Evolutionary conservation across 371 early-diverging fungal species (phyloP), one percentile per base, ranked within the genome.

Genomic region (Mortierella sp.): DNA sequence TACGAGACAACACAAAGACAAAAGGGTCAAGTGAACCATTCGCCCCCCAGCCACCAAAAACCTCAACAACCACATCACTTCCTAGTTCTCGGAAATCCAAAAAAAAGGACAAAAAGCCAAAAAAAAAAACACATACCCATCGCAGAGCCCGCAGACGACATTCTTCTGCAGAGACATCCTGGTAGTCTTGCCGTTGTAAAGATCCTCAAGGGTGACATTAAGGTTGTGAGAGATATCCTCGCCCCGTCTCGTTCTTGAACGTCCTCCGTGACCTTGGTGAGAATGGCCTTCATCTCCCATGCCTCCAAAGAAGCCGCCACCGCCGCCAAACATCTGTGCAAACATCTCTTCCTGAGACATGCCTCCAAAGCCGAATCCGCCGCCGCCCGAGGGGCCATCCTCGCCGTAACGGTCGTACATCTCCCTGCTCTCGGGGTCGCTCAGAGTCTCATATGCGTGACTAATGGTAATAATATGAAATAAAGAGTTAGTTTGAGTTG

Each of bases 381-480:
- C 87, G 65, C 89, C 91, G 29, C 93, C 94, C 24, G 76, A 88
- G 48, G 93, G 89, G 89, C 96, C 97, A 60, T 96, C 97, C 80
- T 97, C 97, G 49, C 98, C 98, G 77, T 94, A 97, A 58, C 91
- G 94, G 88, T 98, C 97, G 72, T 96, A 99, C 68, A 93, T 89
- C 44, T 94, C 94, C 75, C 98, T 92, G 83, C 95, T 94, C 75
- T 98, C 93, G 1, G 95, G 91, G 88, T 98, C 98, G 18, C 96
- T 96, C 24, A 99, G 91, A 35, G 98, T 93, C 78, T 97, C 98
- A 90, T 99, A 99, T 4, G 99, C 99, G 82, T 97, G 96, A 78
- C 90, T 84, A 77, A 79, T 8, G 16, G 14, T 24, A 41, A 18
- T 21, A 21, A 38, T 27, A 75, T 21, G n/a, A 18, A 48, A 70